phyloP scores from a whole-genome alignment of 1,139 yeast genomes.

The Geotrichum australiense region DNA sequence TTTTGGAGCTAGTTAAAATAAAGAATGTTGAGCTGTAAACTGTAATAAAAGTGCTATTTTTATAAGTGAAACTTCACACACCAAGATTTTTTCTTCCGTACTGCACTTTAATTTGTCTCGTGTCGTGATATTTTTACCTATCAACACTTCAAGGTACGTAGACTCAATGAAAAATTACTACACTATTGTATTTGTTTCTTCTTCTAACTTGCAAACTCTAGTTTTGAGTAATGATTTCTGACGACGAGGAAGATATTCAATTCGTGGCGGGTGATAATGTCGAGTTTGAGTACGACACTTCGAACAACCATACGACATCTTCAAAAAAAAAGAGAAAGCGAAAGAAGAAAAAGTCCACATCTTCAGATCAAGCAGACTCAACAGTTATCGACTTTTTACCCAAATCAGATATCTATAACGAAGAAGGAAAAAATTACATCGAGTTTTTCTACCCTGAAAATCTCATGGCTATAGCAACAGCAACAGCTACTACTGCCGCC shows the following conservation, averaged over 20 bases:
- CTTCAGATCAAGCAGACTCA: neutral
- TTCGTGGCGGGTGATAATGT: conserved; percentile 50
- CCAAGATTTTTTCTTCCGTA: too few relatives aligned
- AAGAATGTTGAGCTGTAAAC: too few relatives aligned
- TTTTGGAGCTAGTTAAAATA: too few relatives aligned
- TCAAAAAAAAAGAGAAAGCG: conserved; percentile 46
- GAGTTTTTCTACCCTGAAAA: conserved; percentile 50
- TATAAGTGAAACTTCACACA: too few relatives aligned
- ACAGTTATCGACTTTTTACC: conserved; percentile 18
- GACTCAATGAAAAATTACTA: too few relatives aligned
- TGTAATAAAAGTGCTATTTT: too few relatives aligned
- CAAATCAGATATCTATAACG: conserved; percentile 25
- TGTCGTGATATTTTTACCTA: too few relatives aligned
- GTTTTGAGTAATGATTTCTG: conserved; percentile 18
- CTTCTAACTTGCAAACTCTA: too few relatives aligned
- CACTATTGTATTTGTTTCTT: too few relatives aligned
- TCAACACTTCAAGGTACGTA: too few relatives aligned
- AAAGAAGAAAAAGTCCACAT: conserved; percentile 48
- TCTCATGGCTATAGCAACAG: conserved; percentile 30
- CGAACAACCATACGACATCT: conserved; percentile 13
- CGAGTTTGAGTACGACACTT: conserved; percentile 46
- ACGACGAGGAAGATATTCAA: conserved; percentile 25
- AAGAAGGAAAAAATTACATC: conserved; percentile 21
- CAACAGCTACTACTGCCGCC: conserved; percentile 33
- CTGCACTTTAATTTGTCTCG: too few relatives aligned